Base-by-base conservation (phyloP, 768 basidiomycete species). In the Podaxis carcinomalis region DNA sequence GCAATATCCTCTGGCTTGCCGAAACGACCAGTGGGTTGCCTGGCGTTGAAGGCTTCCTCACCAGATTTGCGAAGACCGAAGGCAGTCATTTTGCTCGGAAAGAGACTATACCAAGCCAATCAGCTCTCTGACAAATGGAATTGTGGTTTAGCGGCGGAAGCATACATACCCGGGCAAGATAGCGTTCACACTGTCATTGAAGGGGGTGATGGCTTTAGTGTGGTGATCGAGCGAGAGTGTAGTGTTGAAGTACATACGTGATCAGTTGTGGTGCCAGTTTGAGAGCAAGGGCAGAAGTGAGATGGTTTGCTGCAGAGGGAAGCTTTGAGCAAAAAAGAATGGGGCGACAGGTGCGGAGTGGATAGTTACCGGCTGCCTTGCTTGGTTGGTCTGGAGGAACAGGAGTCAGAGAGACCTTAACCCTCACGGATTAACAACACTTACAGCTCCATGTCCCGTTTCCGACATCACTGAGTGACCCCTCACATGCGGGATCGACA, bases 61-160 rank as follows among this genome's bases (percentile, higher is more conserved):
- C 88, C 86, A 2, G 72, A 72, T 1, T 69, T 77, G 65, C 83
- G 82, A 64, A 91, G 74, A 2, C 85, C 88, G 53, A 77, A 91
- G 0, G 88, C 84, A 1, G 92, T 93, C 91, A 94, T 93, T 75
- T 88, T 92, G 50, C 88, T 89, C 0, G 89, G 90, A 75, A 90
- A 94, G 11, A 92, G 73, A 46, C 66, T 72, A 42, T 19, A 44
- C n/a, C 39, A 52, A 44, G 27, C 56, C 3, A 5, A 4, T 32
- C 14, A 51, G 28, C 25, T 11, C 13, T 2, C 10, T 5, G 25
- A 52, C 9, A 36, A 32, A 19, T 53, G 40, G 32, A 23, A 53
- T 21, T 9, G 28, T 44, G 37, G 46, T 74, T 52, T n/a, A 7
- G 9, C 7, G 7, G 14, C 19, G 10, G 14, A n/a, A 7, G 19